A percentile compares a stretch with the other conserved stretches of the same genome.
phyloP scores from a whole-genome alignment of 2,329 filamentous ascomycete genomes.

The Botrytis squamosa region DNA sequence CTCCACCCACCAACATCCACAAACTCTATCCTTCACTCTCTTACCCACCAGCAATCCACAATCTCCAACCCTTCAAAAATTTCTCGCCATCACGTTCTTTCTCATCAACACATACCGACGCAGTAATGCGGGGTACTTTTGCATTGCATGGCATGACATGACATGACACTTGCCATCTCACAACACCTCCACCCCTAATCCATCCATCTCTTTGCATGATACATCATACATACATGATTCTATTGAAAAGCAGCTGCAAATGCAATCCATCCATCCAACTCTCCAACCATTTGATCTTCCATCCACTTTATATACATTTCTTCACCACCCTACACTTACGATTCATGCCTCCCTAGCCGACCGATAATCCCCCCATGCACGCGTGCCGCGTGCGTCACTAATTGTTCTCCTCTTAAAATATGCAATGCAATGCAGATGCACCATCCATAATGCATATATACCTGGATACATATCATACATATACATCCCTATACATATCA shows the following conservation, averaged over 20 bases:
- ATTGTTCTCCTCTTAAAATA: background rate
- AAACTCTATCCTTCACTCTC: background rate
- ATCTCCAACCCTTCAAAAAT: background rate
- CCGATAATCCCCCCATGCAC: background rate
- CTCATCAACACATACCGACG: constrained; percentile 2
- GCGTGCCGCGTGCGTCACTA: background rate
- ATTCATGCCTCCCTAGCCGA: background rate
- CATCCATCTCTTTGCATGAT: background rate
- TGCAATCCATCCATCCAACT: background rate
- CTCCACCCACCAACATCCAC: background rate
- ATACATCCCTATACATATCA: background rate
- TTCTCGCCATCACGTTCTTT: constrained; percentile 4
- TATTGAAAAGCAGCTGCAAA: constrained; percentile 3
- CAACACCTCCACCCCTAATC: background rate
- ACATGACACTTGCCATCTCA: constrained; percentile 3
- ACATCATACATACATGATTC: constrained; percentile 1
- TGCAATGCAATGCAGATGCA: background rate
- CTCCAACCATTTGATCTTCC: background rate
- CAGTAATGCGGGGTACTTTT: constrained; percentile 5
- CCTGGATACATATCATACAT: background rate
- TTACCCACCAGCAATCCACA: background rate
- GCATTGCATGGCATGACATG: background rate
- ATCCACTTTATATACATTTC: constrained; percentile 3
- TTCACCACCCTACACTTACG: background rate
- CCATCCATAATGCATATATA: background rate